These are phyloP conservation scores for Lomentospora prolificans DNA, from an alignment of 2,329 filamentous ascomycete genomes.

Conservation along the genomic window DNA sequence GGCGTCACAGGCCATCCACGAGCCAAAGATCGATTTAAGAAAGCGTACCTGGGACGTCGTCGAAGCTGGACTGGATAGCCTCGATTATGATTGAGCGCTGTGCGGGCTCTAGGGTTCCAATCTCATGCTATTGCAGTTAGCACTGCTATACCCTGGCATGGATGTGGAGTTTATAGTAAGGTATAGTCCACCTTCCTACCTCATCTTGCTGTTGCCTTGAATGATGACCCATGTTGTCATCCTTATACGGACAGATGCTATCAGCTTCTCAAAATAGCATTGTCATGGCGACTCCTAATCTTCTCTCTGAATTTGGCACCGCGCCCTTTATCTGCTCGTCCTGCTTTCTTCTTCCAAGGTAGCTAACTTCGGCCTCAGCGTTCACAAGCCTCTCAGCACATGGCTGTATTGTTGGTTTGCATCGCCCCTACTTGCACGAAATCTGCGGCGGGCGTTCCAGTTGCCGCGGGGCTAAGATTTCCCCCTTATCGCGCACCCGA, in stretches of 20 bases:
- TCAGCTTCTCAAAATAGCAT: constrained; percentile 10
- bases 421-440: no score
- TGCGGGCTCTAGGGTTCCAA: no score
- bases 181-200: no score
- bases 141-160: constrained; percentile 1
- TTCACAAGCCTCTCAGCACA: neutral
- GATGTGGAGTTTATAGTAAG: no score
- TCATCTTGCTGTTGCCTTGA: constrained; percentile 15
- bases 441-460: no score
- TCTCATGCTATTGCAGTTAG: constrained; percentile 17
- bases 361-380: neutral
- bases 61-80: constrained; percentile 46
- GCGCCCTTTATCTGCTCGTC: neutral
- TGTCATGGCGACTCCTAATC: constrained; percentile 33
- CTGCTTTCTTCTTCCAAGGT: neutral
- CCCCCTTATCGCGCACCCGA: no score
- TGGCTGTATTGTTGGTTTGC: neutral
- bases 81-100: constrained; percentile 56
- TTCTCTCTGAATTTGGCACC: constrained; percentile 36
- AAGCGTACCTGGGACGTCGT: constrained; percentile 61
- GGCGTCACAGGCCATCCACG: constrained; percentile 10
- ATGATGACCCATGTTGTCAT: constrained; percentile 95
- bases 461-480: no score
- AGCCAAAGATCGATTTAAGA: constrained; percentile 50
- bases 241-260: constrained; percentile 62